Conservation (phyloP, 169 alveolate species). For the Hepatocystis sp. region DNA sequence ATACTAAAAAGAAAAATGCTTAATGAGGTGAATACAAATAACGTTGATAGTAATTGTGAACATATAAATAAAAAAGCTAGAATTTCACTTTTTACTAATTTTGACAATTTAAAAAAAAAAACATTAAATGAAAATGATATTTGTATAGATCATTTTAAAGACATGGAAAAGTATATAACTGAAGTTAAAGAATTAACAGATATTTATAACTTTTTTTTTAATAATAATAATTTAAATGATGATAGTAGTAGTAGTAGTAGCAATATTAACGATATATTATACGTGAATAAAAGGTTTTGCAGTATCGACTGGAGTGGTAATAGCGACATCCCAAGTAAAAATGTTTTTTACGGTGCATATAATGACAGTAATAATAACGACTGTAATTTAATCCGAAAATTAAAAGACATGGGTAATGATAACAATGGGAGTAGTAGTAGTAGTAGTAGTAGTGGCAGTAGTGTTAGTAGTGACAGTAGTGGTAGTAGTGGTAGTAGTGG, state of each 20-base stretch:
- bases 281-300: slow-evolving; percentile 51
- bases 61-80: slow-evolving; percentile 14
- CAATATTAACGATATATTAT: slow-evolving; percentile 47
- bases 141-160: slow-evolving; percentile 76
- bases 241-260: too few relatives aligned
- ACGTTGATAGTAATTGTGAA: neutral
- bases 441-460: too few relatives aligned
- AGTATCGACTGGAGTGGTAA: slow-evolving; percentile 35
- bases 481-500: too few relatives aligned
- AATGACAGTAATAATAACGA: neutral
- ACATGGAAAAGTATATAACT: slow-evolving; percentile 51
- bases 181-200: slow-evolving; percentile 38
- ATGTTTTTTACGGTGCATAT: slow-evolving; percentile 9
- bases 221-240: slow-evolving; percentile 13
- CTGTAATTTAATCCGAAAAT: too few relatives aligned
- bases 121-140: slow-evolving; percentile 55
- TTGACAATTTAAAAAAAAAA: slow-evolving; percentile 22
- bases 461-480: too few relatives aligned
- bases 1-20: slow-evolving; percentile 3
- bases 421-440: too few relatives aligned
- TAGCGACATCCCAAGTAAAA: slow-evolving; percentile 2
- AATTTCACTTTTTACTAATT: slow-evolving; percentile 15
- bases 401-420: too few relatives aligned
- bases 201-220: slow-evolving; percentile 45
- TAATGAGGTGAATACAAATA: slow-evolving; percentile 3